Conservation (phyloP, 2,329 filamentous ascomycete species). For the Akanthomyces muscarius region DNA sequence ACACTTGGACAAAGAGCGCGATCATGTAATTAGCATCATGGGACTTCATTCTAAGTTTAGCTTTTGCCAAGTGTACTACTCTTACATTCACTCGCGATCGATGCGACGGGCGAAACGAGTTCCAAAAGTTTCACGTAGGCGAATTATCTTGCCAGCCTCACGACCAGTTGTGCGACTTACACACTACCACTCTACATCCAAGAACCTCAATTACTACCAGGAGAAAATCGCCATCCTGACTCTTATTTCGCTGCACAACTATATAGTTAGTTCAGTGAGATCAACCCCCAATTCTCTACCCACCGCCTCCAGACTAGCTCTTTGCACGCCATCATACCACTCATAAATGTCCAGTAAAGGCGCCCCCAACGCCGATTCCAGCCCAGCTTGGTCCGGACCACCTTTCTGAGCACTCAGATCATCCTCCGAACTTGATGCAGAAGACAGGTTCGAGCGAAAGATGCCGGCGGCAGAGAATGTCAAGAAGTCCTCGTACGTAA, state of each 20-base stretch:
- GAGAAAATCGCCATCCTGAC: neutral
- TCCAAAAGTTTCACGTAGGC: no score
- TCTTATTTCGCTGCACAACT: neutral
- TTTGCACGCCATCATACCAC: neutral
- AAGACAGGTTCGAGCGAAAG: constrained; percentile 41
- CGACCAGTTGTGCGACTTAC: no score
- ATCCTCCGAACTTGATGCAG: neutral
- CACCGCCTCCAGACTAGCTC: neutral
- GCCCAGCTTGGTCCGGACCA: neutral
- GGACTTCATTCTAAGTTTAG: no score
- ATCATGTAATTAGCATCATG: neutral
- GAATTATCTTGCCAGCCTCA: no score
- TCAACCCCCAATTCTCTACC: neutral
- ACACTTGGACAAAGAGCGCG: neutral
- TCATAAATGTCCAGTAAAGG: neutral
- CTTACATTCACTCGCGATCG: no score
- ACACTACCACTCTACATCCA: no score
- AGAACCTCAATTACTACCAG: no score
- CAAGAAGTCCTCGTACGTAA: constrained; percentile 53
- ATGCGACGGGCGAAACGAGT: no score
- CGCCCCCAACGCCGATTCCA: neutral
- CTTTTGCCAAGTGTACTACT: no score
- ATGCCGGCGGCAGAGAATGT: constrained; percentile 51
- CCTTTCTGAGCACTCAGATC: neutral
- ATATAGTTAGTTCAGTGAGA: neutral